Evolutionary conservation across 23 red algal species (phyloP), one percentile per base, ranked within the genome.

Genomic region (Cyanidioschyzon merolae): DNA sequence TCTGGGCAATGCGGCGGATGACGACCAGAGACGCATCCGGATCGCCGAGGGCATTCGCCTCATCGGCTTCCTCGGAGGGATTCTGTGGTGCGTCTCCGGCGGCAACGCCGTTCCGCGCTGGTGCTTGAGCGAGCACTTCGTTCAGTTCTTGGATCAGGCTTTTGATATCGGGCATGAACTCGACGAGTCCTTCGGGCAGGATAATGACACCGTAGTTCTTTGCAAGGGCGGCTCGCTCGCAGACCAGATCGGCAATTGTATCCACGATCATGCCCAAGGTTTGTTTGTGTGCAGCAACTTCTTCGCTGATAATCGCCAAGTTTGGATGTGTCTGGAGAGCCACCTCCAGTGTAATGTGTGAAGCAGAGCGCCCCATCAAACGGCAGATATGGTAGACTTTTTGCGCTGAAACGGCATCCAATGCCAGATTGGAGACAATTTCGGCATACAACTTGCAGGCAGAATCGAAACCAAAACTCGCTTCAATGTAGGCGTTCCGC

Each of bases 101-200:
- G 7, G 63, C 63, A 7, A 32, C 30, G 18, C 41, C 57, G 2
- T 80, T 76, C 38, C 76, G 67, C 31, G 51, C 3, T 18, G 37
- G 34, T 0, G 77, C 82, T 38, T 38, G n/a, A 0, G 92, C 87
- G 21, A 96, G 58, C 59, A 90, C 80, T 76, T 96, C 92, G 67
- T 96, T 96, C 18, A 96, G 75, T 21, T 91, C 79, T 27, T 58
- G 32, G 32, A 96, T 90, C 16, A 96, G 86, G 68, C 77, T 80
- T 63, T 85, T 76, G 27, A 96, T 85, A 39, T 96, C 92, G 7
- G 92, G 92, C 92, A 96, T 96, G 45, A 96, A 96, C 83, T 96
- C 92, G 2, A 96, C 87, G 37, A 96, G 39, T 1, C 92, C 92
- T 58, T 96, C 92, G 27, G 92, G 92, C 79, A 96, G 75, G n/a